phyloP scores from a whole-genome alignment of 257 asterid species.

The Nicotiana otophora region DNA sequence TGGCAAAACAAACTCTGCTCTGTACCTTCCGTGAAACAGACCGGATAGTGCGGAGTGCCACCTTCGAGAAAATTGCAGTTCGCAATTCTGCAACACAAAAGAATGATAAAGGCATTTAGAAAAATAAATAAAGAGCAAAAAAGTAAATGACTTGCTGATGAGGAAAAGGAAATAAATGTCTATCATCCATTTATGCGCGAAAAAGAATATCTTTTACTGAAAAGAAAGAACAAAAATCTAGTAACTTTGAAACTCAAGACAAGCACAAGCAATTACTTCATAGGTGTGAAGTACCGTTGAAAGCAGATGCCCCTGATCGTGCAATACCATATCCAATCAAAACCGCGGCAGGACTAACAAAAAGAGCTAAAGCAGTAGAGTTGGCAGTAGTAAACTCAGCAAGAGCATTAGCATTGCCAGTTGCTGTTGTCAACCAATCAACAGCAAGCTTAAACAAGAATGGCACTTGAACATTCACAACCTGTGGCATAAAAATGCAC shows the following conservation, averaged over 20 bases:
- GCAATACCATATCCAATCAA: conserved; percentile 93
- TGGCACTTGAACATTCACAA: conserved; percentile 94
- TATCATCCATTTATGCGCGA: background rate
- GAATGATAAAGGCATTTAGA: conserved; percentile 15
- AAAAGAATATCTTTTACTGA: background rate
- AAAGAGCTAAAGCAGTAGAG: conserved; percentile 66
- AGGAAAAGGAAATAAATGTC: conserved; percentile 3
- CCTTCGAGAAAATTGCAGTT: conserved; percentile 94
- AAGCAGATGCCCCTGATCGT: conserved; percentile 84
- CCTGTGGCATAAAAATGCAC: conserved; percentile 42
- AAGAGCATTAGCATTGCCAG: conserved; percentile 71
- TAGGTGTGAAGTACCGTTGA: conserved; percentile 62
- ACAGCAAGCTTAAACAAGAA: conserved; percentile 96
- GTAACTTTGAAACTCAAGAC: conserved; percentile 9
- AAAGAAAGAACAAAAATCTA: background rate
- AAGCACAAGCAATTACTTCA: conserved; percentile 40
- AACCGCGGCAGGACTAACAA: conserved; percentile 87
- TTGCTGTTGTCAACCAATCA: conserved; percentile 74
- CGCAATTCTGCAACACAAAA: conserved; percentile 56
- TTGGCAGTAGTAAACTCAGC: conserved; percentile 78
- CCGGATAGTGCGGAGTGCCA: conserved; percentile 85
- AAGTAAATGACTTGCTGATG: background rate
- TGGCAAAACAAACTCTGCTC: conserved; percentile 1
- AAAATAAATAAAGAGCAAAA: background rate
- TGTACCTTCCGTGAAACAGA: conserved; percentile 87